phyloP scores from a whole-genome alignment of 352 stramenopile species.

The Pythium angustatum region DNA sequence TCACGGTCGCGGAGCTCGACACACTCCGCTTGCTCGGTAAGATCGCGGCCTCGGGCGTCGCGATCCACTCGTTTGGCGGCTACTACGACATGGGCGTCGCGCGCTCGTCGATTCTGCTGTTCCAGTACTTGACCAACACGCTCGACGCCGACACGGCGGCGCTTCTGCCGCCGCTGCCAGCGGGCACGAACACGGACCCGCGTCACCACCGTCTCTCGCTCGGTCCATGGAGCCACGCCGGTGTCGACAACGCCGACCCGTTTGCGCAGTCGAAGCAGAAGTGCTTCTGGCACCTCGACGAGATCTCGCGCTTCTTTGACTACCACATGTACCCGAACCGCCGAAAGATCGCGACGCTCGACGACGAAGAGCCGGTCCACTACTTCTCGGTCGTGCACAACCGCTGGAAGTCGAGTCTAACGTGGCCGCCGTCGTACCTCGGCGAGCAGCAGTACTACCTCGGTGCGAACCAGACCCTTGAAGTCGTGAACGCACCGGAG shows the following conservation, averaged over 20 bases:
- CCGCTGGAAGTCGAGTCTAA: constrained; percentile 63
- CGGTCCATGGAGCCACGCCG: constrained; percentile 80
- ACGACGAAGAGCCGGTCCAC: constrained; percentile 75
- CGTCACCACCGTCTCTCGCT: constrained; percentile 69
- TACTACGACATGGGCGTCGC: constrained; percentile 83
- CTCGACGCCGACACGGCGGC: constrained; percentile 60
- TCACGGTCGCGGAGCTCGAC: constrained; percentile 53
- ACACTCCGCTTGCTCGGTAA: constrained; percentile 53
- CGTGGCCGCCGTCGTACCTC: constrained; percentile 67
- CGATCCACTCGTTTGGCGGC: constrained; percentile 63
- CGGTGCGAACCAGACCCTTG: constrained; percentile 50
- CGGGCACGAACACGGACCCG: constrained; percentile 44
- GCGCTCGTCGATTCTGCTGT: constrained; percentile 72
- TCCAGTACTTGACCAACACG: constrained; percentile 79
- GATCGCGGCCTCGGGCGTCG: constrained; percentile 69
- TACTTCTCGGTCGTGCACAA: constrained; percentile 81
- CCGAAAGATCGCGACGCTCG: constrained; percentile 50
- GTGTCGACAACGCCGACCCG: constrained; percentile 78
- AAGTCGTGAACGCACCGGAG: constrained; percentile 39
- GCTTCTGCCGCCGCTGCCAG: constrained; percentile 51
- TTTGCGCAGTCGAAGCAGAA: constrained; percentile 83
- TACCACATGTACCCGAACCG: constrained; percentile 76
- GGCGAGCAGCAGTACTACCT: constrained; percentile 57
- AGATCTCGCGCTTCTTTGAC: constrained; percentile 86
- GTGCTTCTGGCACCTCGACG: constrained; percentile 82